Base-by-base conservation (phyloP, 306 rosid species). In the Lathyrus aphaca region DNA sequence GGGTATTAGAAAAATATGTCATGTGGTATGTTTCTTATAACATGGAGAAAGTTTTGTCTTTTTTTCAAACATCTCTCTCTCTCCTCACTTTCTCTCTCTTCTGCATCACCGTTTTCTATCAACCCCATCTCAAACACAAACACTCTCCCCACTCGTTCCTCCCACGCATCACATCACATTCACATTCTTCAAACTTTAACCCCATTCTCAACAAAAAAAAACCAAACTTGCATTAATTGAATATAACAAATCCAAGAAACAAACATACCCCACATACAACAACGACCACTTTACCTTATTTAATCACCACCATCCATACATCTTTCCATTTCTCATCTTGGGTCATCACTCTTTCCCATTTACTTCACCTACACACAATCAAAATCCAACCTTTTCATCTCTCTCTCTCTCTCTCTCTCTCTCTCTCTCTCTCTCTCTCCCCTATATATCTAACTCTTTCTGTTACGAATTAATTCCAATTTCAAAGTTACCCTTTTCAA, bases 261-360 rank as follows among this genome's bases (percentile, higher is more conserved):
- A 4, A 30, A 8, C 48, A 29, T 44, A 66, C 71, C 82, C 80
- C 71, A 77, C 71, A 62, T 0, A 66, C 68, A 64, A 15, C 74
- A 75, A 49, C 74, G 13, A 64, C 71, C 77, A 29, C 68, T 53
- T 78, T 77, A 12, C 42, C 44, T 43, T 37, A 38, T 38, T 17
- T 18, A 49, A 37, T 65, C 46, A 19, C 35, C 21, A 32, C 17
- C 37, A 4, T 35, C 6, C 5, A 39, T 1, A 10, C 18, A 68
- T 25, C 38, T 17, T 32, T 63, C 43, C n/a, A 4, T 54, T 38
- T 35, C 23, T 21, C 23, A 27, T 77, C 68, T 54, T 64, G n/a
- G 21, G 43, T 42, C 37, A 19, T 63, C 35, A 63, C 51, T 63
- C 53, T 40, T 62, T 39, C 5, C 16, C 44, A 38, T 56, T 73